Evolutionary conservation across 768 basidiomycete genomes (phyloP).

Genomic region (Ramaria rubella): DNA sequence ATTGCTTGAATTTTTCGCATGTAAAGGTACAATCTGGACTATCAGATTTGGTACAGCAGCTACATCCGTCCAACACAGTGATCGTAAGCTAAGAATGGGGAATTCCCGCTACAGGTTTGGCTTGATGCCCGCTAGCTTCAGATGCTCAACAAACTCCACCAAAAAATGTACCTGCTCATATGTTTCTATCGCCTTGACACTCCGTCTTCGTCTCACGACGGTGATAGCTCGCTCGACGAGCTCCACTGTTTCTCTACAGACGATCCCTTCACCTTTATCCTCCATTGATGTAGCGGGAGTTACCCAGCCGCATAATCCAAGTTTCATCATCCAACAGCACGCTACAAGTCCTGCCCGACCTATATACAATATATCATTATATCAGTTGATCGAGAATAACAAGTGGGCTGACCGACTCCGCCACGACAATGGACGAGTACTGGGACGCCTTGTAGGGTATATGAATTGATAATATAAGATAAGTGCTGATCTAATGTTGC

Average conservation of each 20-base stretch:
- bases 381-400: background rate
- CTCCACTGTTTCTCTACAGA: conserved; percentile 45
- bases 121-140: conserved; percentile 20
- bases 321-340: conserved; percentile 86
- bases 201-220: conserved; percentile 68
- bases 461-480: conserved; percentile 54
- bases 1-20: too few relatives aligned
- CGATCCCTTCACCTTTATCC: background rate
- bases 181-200: conserved; percentile 89
- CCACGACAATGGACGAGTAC: conserved; percentile 89
- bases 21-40: too few relatives aligned
- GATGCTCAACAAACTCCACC: conserved; percentile 65
- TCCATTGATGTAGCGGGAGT: conserved; percentile 19
- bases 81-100: too few relatives aligned
- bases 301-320: conserved; percentile 80
- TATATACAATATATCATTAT: background rate
- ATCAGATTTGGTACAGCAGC: too few relatives aligned
- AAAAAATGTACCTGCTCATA: conserved; percentile 87
- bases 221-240: conserved; percentile 69
- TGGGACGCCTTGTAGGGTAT: conserved; percentile 64
- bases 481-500: conserved; percentile 61
- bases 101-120: background rate
- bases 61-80: background rate
- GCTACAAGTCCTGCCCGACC: conserved; percentile 81
- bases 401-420: conserved; percentile 56